Evolutionary conservation across 257 asterid species (phyloP).

Genomic region (Euphrasia confusa): DNA sequence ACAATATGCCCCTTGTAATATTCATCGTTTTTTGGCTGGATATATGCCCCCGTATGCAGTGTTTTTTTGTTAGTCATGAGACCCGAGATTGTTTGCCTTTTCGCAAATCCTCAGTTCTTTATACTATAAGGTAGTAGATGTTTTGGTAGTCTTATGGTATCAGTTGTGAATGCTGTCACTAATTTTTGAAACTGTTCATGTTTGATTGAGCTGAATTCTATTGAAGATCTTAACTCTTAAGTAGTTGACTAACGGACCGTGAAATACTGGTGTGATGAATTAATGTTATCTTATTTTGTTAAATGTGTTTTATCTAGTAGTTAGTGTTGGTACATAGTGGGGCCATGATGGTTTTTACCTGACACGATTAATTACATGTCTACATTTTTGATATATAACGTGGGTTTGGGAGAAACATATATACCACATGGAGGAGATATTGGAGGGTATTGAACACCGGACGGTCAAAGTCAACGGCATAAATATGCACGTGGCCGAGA

Average conservation of each 20-base stretch:
- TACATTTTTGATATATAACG: too few species aligned
- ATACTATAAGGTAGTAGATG: neutral
- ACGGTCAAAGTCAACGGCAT: conserved; percentile 60
- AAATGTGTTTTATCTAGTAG: too few species aligned
- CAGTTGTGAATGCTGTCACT: neutral
- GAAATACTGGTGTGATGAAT: too few species aligned
- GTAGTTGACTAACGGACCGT: too few species aligned
- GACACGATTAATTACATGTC: too few species aligned
- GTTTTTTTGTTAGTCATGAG: conserved; percentile 11
- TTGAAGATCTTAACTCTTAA: neutral
- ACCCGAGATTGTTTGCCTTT: conserved; percentile 2
- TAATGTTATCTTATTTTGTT: too few species aligned
- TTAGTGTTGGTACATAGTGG: too few species aligned
- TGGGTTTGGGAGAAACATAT: too few species aligned
- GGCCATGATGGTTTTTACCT: too few species aligned
- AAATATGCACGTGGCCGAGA: conserved; percentile 80
- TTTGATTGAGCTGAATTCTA: neutral
- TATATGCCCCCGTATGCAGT: neutral
- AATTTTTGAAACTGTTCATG: neutral
- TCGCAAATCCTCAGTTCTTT: conserved; percentile 2
- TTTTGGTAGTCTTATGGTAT: neutral
- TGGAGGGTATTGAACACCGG: conserved; percentile 59
- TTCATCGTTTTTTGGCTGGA: conserved; percentile 15
- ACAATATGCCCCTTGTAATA: neutral
- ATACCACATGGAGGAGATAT: too few species aligned